These are phyloP conservation scores for Biscutella laevigata DNA, from an alignment of 441 rosid species.

Conservation along the genomic window DNA sequence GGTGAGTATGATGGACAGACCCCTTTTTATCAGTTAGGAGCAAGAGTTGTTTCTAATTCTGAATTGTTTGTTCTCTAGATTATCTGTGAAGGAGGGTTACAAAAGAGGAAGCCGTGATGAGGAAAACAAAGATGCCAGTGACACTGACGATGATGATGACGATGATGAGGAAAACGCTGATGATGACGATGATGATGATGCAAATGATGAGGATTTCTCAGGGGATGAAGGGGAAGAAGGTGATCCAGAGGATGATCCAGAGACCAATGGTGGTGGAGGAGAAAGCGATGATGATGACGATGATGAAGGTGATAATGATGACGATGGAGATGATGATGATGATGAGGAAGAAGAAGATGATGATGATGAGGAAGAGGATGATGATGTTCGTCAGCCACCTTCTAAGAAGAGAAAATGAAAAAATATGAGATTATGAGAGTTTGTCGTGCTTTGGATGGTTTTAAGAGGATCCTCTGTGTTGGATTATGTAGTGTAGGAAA, in stretches of 20 bases:
- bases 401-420: slow-evolving; percentile 66
- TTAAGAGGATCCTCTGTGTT: slow-evolving; percentile 14
- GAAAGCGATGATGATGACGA: slow-evolving; percentile 48
- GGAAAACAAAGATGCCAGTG: slow-evolving; percentile 51
- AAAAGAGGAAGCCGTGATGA: slow-evolving; percentile 30
- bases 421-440: neutral
- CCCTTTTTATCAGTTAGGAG: neutral
- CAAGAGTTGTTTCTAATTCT: neutral
- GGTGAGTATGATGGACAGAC: slow-evolving; percentile 22
- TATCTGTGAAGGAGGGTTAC: slow-evolving; percentile 38
- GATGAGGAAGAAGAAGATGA: slow-evolving; percentile 37
- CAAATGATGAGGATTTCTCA: slow-evolving; percentile 49
- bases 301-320: slow-evolving; percentile 29
- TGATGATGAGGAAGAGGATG: slow-evolving; percentile 44
- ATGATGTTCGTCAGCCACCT: slow-evolving; percentile 58
- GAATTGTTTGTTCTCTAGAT: too few relatives aligned
- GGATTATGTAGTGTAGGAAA: slow-evolving; percentile 1
- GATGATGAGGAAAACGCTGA: slow-evolving; percentile 18
- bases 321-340: slow-evolving; percentile 26
- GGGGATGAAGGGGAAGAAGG: slow-evolving; percentile 55
- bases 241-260: slow-evolving; percentile 63
- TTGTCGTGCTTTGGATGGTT: neutral
- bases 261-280: slow-evolving; percentile 52
- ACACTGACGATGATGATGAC: slow-evolving; percentile 53
- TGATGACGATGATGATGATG: slow-evolving; percentile 37